Evolutionary conservation across 495 filamentous ascomycete species (phyloP), one percentile per base, ranked within the genome.

Genomic region (Aspergillus nanangensis): DNA sequence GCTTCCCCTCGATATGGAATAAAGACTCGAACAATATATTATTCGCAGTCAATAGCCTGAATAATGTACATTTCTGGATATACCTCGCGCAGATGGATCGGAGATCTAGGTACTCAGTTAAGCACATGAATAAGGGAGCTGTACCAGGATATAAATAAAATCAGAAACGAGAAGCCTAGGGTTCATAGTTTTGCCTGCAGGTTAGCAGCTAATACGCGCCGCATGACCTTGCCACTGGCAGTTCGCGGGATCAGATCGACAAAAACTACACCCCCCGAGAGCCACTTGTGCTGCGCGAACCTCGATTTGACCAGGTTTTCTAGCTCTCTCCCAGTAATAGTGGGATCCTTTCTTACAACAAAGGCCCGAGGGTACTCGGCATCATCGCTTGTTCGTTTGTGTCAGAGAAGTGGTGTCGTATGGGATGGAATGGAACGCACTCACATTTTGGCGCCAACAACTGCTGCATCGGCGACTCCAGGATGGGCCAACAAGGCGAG

Each of bases 241-340:
- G 37, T 39, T 8, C 37, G 37, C 17, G 37, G 37, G 18, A 39
- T 39, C 8, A 11, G 8, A 22, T 39, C 37, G 22, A 39, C 22
- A 21, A 39, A 39, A 21, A 7, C 18, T 1, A 39, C 37, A 19
- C 37, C 37, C 18, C 14, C 37, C 15, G 37, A 19, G 14, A 39
- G 37, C 37, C 37, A 39, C n/a, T 39, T 39, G 18, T 39, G 37
- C 13, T 8, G 14, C 8, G 37, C 37, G 22, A 39, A 39, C n/a
- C 18, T 18, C 8, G 37, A 39, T 7, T 19, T 11, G 37, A 39
- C n/a, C 37, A 39, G 8, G 5, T 21, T n/a, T 39, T 39, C 37
- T 8, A 39, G 14, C 19, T 39, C 37, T 17, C 4, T 21, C 15
- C 4, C 37, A 7, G 37, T 39, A 4, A 39, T 19, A n/a, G 13